Evolutionary conservation across 768 basidiomycete species (phyloP).

Genomic region (Podaxis sp.): DNA sequence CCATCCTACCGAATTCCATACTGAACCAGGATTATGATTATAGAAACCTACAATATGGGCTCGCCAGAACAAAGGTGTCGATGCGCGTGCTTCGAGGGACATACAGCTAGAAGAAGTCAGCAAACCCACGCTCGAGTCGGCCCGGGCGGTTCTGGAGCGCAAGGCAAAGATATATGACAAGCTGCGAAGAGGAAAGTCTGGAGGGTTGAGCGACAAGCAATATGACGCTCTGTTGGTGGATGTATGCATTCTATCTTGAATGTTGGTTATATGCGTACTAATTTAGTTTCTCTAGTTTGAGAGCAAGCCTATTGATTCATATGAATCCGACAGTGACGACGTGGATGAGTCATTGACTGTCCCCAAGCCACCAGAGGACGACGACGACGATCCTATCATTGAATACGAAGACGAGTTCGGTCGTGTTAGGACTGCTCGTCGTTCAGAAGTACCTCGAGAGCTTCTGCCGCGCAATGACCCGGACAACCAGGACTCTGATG

Average conservation of each 20-base stretch:
- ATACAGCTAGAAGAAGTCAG: conserved; percentile 68
- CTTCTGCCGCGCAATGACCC: conserved; percentile 50
- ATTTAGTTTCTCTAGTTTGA: conserved; percentile 56
- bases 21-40: not conserved
- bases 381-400: conserved; percentile 75
- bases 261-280: not conserved
- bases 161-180: conserved; percentile 84
- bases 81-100: conserved; percentile 63
- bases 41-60: conserved; percentile 82
- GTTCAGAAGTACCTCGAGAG: conserved; percentile 77
- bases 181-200: conserved; percentile 72
- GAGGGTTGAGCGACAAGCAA: conserved; percentile 74
- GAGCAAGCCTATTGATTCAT: conserved; percentile 48
- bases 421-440: conserved; percentile 62
- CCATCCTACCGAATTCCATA: not conserved
- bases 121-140: conserved; percentile 70
- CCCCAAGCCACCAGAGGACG: conserved; percentile 45
- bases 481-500: conserved; percentile 27
- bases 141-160: conserved; percentile 67
- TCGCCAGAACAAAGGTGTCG: conserved; percentile 73
- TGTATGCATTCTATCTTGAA: conserved; percentile 43
- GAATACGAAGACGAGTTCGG: conserved; percentile 91
- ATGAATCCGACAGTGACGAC: conserved; percentile 72
- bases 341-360: conserved; percentile 76
- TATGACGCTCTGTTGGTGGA: conserved; percentile 74